Conservation (phyloP, 495 filamentous ascomycete species). For the Penicillium steckii region DNA sequence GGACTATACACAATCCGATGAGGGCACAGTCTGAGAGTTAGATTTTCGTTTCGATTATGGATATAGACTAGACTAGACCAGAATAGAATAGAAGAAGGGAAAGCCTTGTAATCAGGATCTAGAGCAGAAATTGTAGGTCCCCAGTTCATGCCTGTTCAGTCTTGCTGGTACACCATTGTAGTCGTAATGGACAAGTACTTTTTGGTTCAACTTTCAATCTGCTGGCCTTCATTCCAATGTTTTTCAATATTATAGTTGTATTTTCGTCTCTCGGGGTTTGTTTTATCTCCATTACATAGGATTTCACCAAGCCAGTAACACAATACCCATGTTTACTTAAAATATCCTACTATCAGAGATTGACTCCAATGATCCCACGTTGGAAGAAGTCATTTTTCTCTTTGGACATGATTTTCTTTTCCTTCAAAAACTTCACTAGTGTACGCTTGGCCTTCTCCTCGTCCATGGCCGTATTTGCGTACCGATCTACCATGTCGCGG, state of each 20-base stretch:
- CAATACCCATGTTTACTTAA: not conserved
- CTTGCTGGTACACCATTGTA: no score
- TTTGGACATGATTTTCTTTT: not conserved
- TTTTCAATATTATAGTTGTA: no score
- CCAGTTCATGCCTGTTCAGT: no score
- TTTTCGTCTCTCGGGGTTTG: no score
- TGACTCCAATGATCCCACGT: not conserved
- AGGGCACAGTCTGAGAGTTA: constrained; percentile 11
- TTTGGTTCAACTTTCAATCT: no score
- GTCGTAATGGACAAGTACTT: no score
- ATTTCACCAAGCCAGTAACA: not conserved
- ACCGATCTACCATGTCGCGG: not conserved
- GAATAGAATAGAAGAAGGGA: no score
- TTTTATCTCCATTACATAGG: not conserved
- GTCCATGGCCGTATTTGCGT: not conserved
- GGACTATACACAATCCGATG: constrained; percentile 21
- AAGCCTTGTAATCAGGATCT: no score
- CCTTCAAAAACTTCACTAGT: not conserved
- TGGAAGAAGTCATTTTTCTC: not conserved
- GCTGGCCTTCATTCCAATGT: no score
- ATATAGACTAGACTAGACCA: no score
- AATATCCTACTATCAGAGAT: not conserved
- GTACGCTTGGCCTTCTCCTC: not conserved
- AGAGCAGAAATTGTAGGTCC: no score
- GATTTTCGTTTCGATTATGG: not conserved